Conservation (phyloP, 257 asterid genomes). For the Plantago elongata region DNA sequence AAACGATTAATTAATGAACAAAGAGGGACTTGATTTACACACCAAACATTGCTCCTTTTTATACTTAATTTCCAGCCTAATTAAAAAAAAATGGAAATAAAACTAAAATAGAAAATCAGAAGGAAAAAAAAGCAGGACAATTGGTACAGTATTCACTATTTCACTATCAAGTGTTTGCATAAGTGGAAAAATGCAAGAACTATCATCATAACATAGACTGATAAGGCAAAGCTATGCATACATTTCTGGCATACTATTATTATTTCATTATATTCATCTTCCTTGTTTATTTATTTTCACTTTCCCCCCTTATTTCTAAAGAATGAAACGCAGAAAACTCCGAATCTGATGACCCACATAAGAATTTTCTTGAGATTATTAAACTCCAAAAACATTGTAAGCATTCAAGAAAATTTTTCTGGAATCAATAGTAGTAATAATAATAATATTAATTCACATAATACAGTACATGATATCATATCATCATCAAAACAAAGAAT, state of each 20-base stretch:
- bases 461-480: not conserved
- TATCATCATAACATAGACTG: not conserved
- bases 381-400: not conserved
- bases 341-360: too few species aligned
- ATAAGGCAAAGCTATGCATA: not conserved
- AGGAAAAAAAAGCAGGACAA: not conserved
- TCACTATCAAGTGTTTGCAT: not conserved
- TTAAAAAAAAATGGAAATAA: not conserved
- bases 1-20: too few species aligned
- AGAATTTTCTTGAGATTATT: not conserved
- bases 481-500: not conserved
- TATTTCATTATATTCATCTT: too few species aligned
- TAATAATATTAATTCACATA: conserved; percentile 6
- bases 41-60: too few species aligned
- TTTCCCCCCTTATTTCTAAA: too few species aligned
- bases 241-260: too few species aligned
- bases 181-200: not conserved
- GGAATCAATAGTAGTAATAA: not conserved
- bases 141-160: not conserved
- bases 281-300: too few species aligned
- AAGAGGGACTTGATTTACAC: too few species aligned
- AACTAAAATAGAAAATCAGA: not conserved
- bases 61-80: too few species aligned
- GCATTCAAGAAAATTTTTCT: not conserved
- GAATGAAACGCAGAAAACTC: too few species aligned